Evolutionary conservation across 257 asterid genomes (phyloP).

Genomic region (Solanum raphanifolium): DNA sequence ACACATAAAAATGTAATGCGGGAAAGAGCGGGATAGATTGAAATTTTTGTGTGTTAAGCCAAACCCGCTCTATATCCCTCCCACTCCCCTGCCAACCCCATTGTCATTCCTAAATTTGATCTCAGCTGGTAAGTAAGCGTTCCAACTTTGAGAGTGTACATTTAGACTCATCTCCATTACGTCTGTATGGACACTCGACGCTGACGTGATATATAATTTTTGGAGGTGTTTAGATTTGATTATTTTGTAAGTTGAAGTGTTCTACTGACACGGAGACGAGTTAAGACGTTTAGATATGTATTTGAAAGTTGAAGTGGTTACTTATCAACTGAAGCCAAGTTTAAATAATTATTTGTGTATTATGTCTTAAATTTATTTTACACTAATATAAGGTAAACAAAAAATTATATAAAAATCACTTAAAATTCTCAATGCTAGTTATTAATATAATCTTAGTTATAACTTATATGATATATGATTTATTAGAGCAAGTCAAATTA

Average conservation of each 20-base stretch:
- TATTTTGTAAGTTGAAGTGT: background rate
- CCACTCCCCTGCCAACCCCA: background rate
- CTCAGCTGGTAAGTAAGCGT: background rate
- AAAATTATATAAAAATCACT: background rate
- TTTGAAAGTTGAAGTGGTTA: fast-evolving
- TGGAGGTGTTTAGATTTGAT: background rate
- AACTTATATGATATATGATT: background rate
- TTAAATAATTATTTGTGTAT: background rate
- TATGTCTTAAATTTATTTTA: background rate
- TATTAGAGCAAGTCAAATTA: background rate
- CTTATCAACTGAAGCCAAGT: background rate
- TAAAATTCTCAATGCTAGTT: background rate
- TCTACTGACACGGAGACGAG: background rate
- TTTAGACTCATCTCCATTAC: background rate
- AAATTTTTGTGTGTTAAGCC: background rate
- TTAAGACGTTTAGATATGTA: background rate
- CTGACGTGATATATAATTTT: background rate
- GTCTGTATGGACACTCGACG: background rate
- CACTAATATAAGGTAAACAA: background rate
- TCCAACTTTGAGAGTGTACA: background rate
- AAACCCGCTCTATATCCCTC: background rate
- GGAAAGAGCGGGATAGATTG: too few species aligned
- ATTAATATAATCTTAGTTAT: background rate
- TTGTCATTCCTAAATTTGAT: background rate
- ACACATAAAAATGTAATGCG: background rate